phyloP scores from a whole-genome alignment of 2,329 filamentous ascomycete species.

The Hypoxylon rubiginosum region DNA sequence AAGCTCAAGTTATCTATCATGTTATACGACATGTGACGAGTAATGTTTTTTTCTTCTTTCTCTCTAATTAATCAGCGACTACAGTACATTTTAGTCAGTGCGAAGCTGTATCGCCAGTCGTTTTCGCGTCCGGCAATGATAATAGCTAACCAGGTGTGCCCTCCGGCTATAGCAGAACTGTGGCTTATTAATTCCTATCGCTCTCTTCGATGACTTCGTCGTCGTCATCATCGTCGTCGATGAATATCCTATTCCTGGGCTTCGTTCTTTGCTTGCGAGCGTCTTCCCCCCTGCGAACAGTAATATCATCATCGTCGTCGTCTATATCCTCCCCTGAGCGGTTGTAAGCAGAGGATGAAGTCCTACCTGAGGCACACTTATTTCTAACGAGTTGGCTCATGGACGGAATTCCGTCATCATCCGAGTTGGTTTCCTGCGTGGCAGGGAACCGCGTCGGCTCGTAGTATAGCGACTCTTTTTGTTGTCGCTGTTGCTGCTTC shows the following conservation, averaged over 20 bases:
- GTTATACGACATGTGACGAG: background rate
- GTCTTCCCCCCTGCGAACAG: slow-evolving; percentile 22
- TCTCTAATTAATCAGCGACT: background rate
- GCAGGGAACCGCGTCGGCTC: slow-evolving; percentile 39
- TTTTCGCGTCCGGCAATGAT: background rate
- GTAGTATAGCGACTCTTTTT: slow-evolving; percentile 40
- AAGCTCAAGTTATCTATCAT: background rate
- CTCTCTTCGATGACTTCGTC: slow-evolving; percentile 36
- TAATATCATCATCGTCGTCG: slow-evolving; percentile 28
- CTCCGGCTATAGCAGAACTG: background rate
- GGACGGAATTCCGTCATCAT: slow-evolving; percentile 47
- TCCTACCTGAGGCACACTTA: slow-evolving; percentile 16
- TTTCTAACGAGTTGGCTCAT: slow-evolving; percentile 49
- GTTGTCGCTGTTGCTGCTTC: slow-evolving; percentile 16
- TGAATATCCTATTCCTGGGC: slow-evolving; percentile 32
- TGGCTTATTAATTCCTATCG: slow-evolving; percentile 25
- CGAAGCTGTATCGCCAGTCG: background rate
- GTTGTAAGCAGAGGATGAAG: background rate
- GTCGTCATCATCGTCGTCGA: slow-evolving; percentile 39
- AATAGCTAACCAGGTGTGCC: background rate
- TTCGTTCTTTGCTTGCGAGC: slow-evolving; percentile 16
- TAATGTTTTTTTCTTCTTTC: background rate
- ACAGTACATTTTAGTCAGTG: background rate
- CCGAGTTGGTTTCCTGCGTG: slow-evolving; percentile 44
- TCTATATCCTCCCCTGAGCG: slow-evolving; percentile 17